Evolutionary conservation across 441 rosid species (phyloP), one percentile per base, ranked within the genome.

Genomic region (Pelargonium myrrhifolium): DNA sequence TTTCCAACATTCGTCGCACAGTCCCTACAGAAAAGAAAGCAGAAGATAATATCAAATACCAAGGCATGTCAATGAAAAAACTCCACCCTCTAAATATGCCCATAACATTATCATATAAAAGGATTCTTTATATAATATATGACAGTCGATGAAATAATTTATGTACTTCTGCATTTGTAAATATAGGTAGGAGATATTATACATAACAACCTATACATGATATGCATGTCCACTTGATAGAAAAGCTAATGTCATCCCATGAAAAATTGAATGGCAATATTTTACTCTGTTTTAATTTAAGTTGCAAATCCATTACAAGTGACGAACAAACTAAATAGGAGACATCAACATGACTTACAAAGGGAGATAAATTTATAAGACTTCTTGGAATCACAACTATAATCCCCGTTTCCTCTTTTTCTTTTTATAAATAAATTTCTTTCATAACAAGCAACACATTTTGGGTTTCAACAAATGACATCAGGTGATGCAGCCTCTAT

Each of bases 1-100:
- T 94, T 83, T 94, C 99, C 37, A 94, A 84, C 74, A 94, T 84
- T 68, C 97, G 92, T 45, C 99, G 87, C 64, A 94, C 87, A 62
- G 98, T 94, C 79, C 98, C 99, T 94, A 73, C 64, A 76, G 10
- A 71, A 70, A 72, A 45, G 62, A 65, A 17, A 71, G 71, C 61
- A 63, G 68, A 71, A 61, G 65, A 80, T 28, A n/a, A 58, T 71
- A 71, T 62, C 60, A 51, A 26, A 56, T 12, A 26, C 22, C 24
- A 61, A 65, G 58, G 53, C 66, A 51, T 72, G 45, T 49, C 24
- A 24, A 28, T 14, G 64, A n/a, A 31, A 37, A 20, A 22, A 65
- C 17, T 42, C 18, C 20, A 56, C 58, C 24, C 31, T 59, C 60
- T 53, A 63, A 53, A 49, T 67, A 73, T 26, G 35, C 64, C 9